Conservation (phyloP, 1,139 yeast genomes). For the Candida tetrigidarum region DNA sequence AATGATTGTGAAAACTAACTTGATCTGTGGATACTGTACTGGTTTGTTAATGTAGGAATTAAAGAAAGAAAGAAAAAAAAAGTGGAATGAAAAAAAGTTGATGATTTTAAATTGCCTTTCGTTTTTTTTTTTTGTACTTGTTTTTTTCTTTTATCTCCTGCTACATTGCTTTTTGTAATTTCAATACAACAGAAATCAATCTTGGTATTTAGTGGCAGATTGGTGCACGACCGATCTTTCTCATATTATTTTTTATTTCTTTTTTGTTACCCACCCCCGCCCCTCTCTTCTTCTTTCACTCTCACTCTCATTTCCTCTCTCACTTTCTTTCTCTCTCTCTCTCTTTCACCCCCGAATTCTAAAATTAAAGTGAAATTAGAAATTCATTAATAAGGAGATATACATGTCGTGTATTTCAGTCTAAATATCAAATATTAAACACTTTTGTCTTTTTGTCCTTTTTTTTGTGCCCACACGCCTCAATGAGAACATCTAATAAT, state of each 20-base stretch:
- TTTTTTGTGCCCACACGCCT: no score
- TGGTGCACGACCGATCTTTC: no score
- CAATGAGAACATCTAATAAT: no score
- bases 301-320: not conserved
- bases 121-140: not conserved
- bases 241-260: no score
- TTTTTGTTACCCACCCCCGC: no score
- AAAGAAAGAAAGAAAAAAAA: not conserved
- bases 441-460: not conserved
- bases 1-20: slow-evolving; percentile 1
- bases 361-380: not conserved
- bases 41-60: not conserved
- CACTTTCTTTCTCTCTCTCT: not conserved
- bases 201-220: no score
- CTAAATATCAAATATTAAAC: not conserved
- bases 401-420: not conserved
- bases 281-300: not conserved
- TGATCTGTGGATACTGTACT: not conserved
- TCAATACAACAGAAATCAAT: no score
- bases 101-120: not conserved
- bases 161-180: not conserved
- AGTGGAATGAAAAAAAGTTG: not conserved
- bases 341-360: not conserved
- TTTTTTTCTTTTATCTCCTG: not conserved
- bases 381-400: not conserved